Percentiles rank a stretch among this genome's conserved stretches.
Evolutionary conservation across 2,329 filamentous ascomycete species (phyloP).

Genomic region (Aschersonia sp.): DNA sequence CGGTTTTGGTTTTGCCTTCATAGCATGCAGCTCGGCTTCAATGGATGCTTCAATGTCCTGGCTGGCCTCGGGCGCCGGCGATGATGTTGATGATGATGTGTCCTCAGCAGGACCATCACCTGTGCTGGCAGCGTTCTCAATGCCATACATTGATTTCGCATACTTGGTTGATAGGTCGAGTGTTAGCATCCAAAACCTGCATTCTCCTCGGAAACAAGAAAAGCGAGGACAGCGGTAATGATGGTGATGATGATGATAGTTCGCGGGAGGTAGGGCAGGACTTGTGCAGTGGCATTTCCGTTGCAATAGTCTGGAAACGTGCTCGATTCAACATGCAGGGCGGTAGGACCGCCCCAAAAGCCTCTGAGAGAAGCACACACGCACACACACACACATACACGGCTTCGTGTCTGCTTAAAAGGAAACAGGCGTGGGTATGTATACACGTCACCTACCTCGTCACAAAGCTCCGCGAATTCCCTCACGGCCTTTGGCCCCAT

Average conservation of each 20-base stretch:
- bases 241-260: no score
- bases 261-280: no score
- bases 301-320: no score
- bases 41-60: constrained; percentile 63
- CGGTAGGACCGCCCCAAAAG: not conserved
- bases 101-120: constrained; percentile 12
- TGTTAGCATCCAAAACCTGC: not conserved
- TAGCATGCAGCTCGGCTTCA: constrained; percentile 50
- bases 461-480: constrained; percentile 52
- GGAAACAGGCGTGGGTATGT: no score
- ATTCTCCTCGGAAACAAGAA: not conserved
- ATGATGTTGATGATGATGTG: not conserved
- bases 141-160: constrained; percentile 44
- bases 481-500: constrained; percentile 55
- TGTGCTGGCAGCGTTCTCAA: constrained; percentile 25
- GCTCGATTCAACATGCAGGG: no score
- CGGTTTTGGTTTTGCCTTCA: constrained; percentile 29
- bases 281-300: no score
- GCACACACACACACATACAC: no score
- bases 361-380: not conserved
- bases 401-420: no score
- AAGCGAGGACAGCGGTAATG: not conserved
- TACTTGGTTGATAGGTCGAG: constrained; percentile 30
- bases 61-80: constrained; percentile 8
- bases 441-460: constrained; percentile 33